A percentile compares a stretch with the other conserved stretches of the same genome.
Evolutionary conservation across 495 filamentous ascomycete genomes (phyloP).

Genomic region (Neurospora tetrasperma): DNA sequence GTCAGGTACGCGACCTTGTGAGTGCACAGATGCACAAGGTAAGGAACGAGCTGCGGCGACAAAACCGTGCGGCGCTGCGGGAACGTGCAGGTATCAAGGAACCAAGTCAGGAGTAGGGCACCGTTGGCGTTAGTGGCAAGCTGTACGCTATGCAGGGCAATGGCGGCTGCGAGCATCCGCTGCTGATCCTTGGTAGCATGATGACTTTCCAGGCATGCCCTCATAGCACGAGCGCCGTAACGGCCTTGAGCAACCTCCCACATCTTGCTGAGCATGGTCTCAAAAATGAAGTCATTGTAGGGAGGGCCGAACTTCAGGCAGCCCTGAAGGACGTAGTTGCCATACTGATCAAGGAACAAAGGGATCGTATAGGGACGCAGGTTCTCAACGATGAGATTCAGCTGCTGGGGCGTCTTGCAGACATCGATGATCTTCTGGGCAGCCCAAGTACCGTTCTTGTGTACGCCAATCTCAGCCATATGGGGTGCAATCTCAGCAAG

Average conservation of each 20-base stretch:
- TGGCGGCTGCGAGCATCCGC: constrained; percentile 85
- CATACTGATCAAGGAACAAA: constrained; percentile 93
- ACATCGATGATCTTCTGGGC: constrained; percentile 99
- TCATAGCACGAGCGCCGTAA: constrained; percentile 92
- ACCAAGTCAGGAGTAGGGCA: constrained; percentile 90
- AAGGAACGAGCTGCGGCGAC: constrained; percentile 84
- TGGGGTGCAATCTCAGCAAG: constrained; percentile 78
- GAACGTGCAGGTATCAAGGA: constrained; percentile 96
- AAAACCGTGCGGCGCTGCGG: constrained; percentile 84
- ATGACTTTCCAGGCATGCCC: constrained; percentile 93
- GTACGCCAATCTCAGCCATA: constrained; percentile 89
- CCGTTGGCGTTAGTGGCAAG: constrained; percentile 95
- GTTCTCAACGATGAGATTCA: constrained; percentile 71
- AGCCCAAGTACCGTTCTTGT: constrained; percentile 99
- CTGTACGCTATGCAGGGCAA: constrained; percentile 92
- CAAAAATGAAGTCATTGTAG: constrained; percentile 94
- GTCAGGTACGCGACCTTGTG: constrained; percentile 98
- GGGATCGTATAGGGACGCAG: constrained; percentile 78
- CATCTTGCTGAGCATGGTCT: constrained; percentile 89
- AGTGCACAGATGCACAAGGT: constrained; percentile 94
- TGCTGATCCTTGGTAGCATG: constrained; percentile 93
- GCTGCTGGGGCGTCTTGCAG: constrained; percentile 73
- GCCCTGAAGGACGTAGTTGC: constrained; percentile 95
- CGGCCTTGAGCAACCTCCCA: constrained; percentile 91
- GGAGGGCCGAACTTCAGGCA: constrained; percentile 83